These are phyloP conservation scores for Phaeotremella skinneri DNA, from an alignment of 768 basidiomycete genomes.

Conservation along the genomic window DNA sequence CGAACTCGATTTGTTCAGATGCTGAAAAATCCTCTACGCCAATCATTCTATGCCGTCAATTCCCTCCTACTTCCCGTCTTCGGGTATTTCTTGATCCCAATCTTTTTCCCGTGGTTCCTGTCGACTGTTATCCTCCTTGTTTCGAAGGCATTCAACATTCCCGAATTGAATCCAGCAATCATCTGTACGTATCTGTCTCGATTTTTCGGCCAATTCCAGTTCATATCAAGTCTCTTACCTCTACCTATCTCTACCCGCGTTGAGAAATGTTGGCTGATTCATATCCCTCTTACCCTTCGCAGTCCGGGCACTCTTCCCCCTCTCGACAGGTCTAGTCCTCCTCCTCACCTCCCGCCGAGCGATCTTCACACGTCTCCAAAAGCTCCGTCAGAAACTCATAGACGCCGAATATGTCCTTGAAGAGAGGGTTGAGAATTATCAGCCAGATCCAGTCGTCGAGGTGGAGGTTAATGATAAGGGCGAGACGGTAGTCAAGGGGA, in stretches of 20 bases:
- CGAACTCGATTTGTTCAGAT: neutral
- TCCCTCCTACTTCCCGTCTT: neutral
- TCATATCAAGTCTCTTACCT: neutral
- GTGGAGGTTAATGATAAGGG: neutral
- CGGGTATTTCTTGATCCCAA: neutral
- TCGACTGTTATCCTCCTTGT: neutral
- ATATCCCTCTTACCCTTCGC: neutral
- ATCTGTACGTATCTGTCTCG: constrained; percentile 1
- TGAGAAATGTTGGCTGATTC: neutral
- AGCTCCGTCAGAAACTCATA: constrained; percentile 28
- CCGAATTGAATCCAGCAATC: neutral
- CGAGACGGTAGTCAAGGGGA: neutral
- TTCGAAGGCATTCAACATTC: neutral
- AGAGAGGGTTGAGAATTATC: constrained; percentile 42
- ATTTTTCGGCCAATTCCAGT: no score
- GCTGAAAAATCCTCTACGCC: neutral
- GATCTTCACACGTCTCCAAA: constrained; percentile 1
- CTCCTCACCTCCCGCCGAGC: neutral
- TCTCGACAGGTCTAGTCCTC: constrained; percentile 4
- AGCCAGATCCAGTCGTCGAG: constrained; percentile 1
- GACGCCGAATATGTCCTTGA: constrained; percentile 45
- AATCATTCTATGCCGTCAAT: neutral
- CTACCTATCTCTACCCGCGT: neutral
- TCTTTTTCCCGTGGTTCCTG: neutral
- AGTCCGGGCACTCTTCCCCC: constrained; percentile 18